Evolutionary conservation across 768 basidiomycete species (phyloP).

Genomic region (Leccinum arenicola): DNA sequence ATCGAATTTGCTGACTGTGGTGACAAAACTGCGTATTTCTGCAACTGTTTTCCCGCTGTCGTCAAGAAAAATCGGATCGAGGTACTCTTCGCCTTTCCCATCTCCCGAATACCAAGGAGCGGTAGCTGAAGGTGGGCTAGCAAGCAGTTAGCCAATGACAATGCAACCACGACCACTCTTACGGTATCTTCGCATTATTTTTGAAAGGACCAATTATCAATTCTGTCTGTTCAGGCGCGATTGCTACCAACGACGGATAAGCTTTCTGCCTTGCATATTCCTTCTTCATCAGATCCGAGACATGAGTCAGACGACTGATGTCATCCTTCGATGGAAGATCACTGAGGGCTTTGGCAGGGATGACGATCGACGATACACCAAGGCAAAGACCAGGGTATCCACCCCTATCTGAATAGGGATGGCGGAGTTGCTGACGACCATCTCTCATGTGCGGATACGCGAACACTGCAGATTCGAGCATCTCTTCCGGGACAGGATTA

Average conservation of each 20-base stretch:
- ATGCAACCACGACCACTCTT: background rate
- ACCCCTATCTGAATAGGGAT: background rate
- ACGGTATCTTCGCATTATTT: background rate
- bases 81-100: slow-evolving; percentile 1
- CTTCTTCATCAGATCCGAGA: slow-evolving; percentile 1
- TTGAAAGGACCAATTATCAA: background rate
- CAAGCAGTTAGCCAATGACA: background rate
- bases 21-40: background rate
- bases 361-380: background rate
- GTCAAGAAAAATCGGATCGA: background rate
- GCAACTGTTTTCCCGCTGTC: background rate
- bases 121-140: background rate
- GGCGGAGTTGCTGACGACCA: slow-evolving; percentile 1
- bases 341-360: background rate
- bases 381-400: slow-evolving; percentile 2
- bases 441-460: background rate
- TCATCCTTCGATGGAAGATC: background rate
- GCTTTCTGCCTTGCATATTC: background rate
- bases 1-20: background rate
- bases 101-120: background rate
- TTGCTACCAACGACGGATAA: background rate
- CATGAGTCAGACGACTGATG: background rate
- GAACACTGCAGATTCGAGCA: background rate
- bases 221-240: background rate
- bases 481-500: slow-evolving; percentile 2